phyloP scores from a whole-genome alignment of 768 basidiomycete genomes.

The Chalciporus piperatus region DNA sequence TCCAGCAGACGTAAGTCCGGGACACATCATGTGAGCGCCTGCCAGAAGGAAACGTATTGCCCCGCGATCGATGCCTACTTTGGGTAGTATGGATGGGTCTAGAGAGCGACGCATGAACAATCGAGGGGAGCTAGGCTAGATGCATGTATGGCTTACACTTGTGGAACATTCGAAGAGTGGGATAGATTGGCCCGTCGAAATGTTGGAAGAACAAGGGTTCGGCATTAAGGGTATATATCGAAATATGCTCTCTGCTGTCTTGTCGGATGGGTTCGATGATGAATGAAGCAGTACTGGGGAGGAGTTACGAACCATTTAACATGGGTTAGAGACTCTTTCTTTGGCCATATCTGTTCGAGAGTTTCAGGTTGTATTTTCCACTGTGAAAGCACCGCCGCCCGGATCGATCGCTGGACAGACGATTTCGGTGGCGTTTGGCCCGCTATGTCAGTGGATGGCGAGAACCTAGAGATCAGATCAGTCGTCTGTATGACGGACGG shows the following conservation, averaged over 20 bases:
- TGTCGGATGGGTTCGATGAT: slow-evolving; percentile 17
- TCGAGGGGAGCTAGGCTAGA: background rate
- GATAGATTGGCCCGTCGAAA: slow-evolving; percentile 90
- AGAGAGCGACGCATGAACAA: slow-evolving; percentile 6
- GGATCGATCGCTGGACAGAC: slow-evolving; percentile 88
- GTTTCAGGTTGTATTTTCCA: slow-evolving; percentile 79
- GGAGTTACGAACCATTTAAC: slow-evolving; percentile 72
- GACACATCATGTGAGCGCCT: slow-evolving; percentile 96
- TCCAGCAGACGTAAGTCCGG: slow-evolving; percentile 90
- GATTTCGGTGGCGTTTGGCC: slow-evolving; percentile 91
- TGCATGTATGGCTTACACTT: slow-evolving; percentile 60
- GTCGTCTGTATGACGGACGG: slow-evolving; percentile 2
- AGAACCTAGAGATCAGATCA: slow-evolving; percentile 49
- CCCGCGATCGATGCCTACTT: slow-evolving; percentile 89
- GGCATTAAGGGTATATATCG: slow-evolving; percentile 84
- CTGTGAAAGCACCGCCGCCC: slow-evolving; percentile 74
- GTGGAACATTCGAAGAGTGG: slow-evolving; percentile 86
- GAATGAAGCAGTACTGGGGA: slow-evolving; percentile 7
- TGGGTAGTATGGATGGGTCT: slow-evolving; percentile 92
- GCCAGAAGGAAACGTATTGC: slow-evolving; percentile 96
- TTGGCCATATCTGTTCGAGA: slow-evolving; percentile 93
- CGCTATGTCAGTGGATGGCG: slow-evolving; percentile 75
- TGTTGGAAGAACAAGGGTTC: slow-evolving; percentile 95
- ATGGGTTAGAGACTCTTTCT: slow-evolving; percentile 92
- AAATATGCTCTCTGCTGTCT: slow-evolving; percentile 89